A percentile compares a stretch with the other conserved stretches of the same genome.
Conservation (phyloP, 2,329 filamentous ascomycete genomes). For the Rhinocladiella mackenziei region DNA sequence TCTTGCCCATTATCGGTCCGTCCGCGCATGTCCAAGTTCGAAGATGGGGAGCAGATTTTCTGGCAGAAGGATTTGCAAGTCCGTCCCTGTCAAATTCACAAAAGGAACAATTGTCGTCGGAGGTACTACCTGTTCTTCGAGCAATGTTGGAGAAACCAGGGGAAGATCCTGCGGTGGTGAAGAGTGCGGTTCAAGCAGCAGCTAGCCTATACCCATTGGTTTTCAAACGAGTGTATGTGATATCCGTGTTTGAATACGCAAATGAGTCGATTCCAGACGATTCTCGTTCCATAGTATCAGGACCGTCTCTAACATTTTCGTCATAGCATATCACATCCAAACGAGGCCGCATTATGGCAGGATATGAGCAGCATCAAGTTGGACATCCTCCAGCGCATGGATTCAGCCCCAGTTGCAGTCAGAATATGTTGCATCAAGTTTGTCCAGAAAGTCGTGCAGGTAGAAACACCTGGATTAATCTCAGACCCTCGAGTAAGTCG, state of each 20-base stretch:
- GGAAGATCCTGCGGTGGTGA: slow-evolving; percentile 75
- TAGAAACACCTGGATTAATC: slow-evolving; percentile 80
- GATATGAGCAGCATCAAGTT: slow-evolving; percentile 84
- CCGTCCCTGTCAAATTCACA: slow-evolving; percentile 72
- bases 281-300: background rate
- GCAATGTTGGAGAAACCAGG: slow-evolving; percentile 65
- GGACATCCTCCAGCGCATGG: slow-evolving; percentile 84
- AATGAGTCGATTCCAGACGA: background rate
- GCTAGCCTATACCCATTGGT: slow-evolving; percentile 91
- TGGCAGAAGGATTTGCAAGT: slow-evolving; percentile 92
- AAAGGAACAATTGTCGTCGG: slow-evolving; percentile 74
- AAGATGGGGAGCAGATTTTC: slow-evolving; percentile 93
- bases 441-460: slow-evolving; percentile 84
- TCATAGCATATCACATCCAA: slow-evolving; percentile 77
- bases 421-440: slow-evolving; percentile 97
- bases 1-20: slow-evolving; percentile 83
- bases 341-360: slow-evolving; percentile 79
- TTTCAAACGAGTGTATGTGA: slow-evolving; percentile 87
- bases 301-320: slow-evolving; percentile 13
- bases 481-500: slow-evolving; percentile 73
- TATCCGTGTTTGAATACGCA: background rate
- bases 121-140: slow-evolving; percentile 73
- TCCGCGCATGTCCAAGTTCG: slow-evolving; percentile 73
- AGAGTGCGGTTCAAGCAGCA: slow-evolving; percentile 79
- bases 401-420: slow-evolving; percentile 68